Base-by-base conservation (phyloP, 352 stramenopile species). In the Aphanomyces cochlioides region DNA sequence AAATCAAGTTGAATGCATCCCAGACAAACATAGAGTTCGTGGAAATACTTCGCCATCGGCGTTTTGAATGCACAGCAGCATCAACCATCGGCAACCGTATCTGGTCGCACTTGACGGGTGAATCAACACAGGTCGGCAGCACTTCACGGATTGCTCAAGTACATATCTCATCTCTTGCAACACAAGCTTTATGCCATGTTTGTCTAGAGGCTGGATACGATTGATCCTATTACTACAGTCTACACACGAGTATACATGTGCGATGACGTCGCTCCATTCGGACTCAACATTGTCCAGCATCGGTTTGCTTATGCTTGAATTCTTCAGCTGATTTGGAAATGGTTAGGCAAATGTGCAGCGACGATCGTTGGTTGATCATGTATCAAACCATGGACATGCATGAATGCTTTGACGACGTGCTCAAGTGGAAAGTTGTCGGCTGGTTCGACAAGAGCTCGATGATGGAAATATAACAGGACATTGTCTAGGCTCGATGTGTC, bases 401-500 rank as follows among this genome's bases (percentile, higher is more conserved):
- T 19, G 28, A 17, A 6, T 64, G 53, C 37, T 56, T 61, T 47
- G 15, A 63, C 38, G 64, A 70, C 47, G 54, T 70, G 37, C 19
- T 70, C 19, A 36, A 70, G 39, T 70, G 64, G 64, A n/a, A 63
- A 34, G 64, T 70, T 37, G 43, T 70, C 40, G 59, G 64, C 40
- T 70, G 64, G 64, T 37, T 19, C 21, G 36, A 58, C 8, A 13
- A 19, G 7, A 19, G 21, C 36, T 58, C 50, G 15, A 37, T 8
- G 8, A 37, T 12, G 10, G 10, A 12, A 58, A 12, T 58, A 13
- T 58, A 36, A 36, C 15, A 58, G 19, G 15, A 8, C 15, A 1
- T 8, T 58, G 7, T 19, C 10, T 37, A 61, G 54, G 54, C 17
- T 70, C 4, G 64, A 70, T 50, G 21, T 70, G 15, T 47, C 47